A percentile compares a stretch with the other conserved stretches of the same genome.
phyloP scores from a whole-genome alignment of 345 rosid species.

The Murraya koenigii region DNA sequence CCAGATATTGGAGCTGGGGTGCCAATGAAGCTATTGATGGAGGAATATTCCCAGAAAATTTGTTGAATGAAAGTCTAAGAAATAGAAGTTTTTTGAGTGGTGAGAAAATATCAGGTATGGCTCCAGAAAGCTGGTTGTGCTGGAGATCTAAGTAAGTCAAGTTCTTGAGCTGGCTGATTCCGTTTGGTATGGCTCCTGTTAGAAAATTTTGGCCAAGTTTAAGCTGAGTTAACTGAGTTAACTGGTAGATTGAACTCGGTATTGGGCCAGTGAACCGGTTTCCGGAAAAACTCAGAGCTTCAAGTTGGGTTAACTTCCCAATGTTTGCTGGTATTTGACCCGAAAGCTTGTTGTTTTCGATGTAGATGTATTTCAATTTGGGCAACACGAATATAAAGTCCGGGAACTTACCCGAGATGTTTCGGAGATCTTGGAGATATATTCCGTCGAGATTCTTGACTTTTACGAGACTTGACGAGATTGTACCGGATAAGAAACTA shows the following conservation, averaged over 20 bases:
- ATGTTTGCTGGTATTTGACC: slow-evolving; percentile 51
- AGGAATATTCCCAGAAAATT: slow-evolving; percentile 60
- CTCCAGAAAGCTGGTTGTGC: slow-evolving; percentile 52
- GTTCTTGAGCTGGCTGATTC: slow-evolving; percentile 41
- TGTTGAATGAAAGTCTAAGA: slow-evolving; percentile 46
- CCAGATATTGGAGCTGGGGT: slow-evolving; percentile 41
- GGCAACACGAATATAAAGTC: slow-evolving; percentile 46
- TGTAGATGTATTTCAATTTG: slow-evolving; percentile 45
- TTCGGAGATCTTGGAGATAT: slow-evolving; percentile 42
- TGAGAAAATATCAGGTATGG: slow-evolving; percentile 54
- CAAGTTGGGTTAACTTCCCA: slow-evolving; percentile 42
- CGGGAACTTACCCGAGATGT: slow-evolving; percentile 71
- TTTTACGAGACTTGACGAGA: slow-evolving; percentile 57
- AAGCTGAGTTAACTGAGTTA: slow-evolving; percentile 49
- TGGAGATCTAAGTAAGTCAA: slow-evolving; percentile 30
- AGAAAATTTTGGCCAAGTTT: slow-evolving; percentile 49
- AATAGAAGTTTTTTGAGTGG: slow-evolving; percentile 40
- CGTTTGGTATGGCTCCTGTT: slow-evolving; percentile 50
- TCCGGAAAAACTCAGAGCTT: slow-evolving; percentile 44
- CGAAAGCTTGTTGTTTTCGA: slow-evolving; percentile 61
- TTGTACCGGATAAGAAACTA: slow-evolving; percentile 49
- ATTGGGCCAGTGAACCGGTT: slow-evolving; percentile 62
- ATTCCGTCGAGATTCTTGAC: slow-evolving; percentile 46
- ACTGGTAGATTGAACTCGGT: slow-evolving; percentile 49
- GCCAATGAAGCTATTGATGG: slow-evolving; percentile 47